Evolutionary conservation across 768 basidiomycete species (phyloP).

Genomic region (Imleria badia): DNA sequence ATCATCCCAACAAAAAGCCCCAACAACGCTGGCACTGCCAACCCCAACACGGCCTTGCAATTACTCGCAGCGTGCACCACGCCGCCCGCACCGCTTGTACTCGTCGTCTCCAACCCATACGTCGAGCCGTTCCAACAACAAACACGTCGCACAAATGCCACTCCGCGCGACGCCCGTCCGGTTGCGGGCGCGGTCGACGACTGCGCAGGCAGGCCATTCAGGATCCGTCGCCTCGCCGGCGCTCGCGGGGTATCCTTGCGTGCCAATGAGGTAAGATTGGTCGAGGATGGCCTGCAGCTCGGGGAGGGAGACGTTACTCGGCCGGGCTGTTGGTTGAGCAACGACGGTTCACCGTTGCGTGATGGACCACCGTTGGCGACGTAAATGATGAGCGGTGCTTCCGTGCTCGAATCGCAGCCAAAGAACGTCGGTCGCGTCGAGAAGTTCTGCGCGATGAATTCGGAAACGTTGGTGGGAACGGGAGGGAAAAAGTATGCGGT

Average conservation of each 20-base stretch:
- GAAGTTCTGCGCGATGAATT: background rate
- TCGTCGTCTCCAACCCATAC: background rate
- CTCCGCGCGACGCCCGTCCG: constrained; percentile 12
- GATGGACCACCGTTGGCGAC: background rate
- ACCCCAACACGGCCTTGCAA: background rate
- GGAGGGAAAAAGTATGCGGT: background rate
- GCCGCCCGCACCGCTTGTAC: background rate
- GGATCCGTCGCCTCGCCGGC: constrained; percentile 29
- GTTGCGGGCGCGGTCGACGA: constrained; percentile 41
- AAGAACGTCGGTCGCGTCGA: background rate
- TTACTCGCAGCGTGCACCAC: background rate
- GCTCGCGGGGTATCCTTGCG: constrained; percentile 36
- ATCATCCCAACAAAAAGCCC: background rate
- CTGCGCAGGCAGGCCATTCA: constrained; percentile 43
- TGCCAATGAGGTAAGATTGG: constrained; percentile 40
- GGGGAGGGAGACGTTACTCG: background rate
- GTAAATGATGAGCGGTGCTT: background rate
- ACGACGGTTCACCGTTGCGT: background rate
- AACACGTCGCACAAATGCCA: constrained; percentile 22
- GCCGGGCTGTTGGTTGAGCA: background rate
- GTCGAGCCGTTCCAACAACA: constrained; percentile 18
- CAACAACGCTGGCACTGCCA: constrained; percentile 1
- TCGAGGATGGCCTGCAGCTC: constrained; percentile 42
- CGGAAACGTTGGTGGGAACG: background rate
- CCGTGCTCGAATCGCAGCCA: background rate